Evolutionary conservation across 495 filamentous ascomycete species (phyloP).

Genomic region (Tuber melanosporum): DNA sequence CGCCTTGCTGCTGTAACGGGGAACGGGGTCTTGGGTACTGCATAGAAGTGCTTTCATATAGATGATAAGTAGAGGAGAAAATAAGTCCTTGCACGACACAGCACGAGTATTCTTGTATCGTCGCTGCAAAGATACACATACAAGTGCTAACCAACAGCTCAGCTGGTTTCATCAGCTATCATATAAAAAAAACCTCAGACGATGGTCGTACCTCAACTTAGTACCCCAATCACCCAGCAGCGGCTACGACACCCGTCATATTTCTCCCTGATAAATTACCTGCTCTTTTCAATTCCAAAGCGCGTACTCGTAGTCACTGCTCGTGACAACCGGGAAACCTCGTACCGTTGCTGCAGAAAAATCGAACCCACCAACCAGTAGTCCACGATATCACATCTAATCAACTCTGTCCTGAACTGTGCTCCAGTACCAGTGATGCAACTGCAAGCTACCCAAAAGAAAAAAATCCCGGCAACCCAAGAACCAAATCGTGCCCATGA

Average conservation of each 20-base stretch:
- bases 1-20: neutral
- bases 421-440: neutral
- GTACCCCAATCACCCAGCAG: neutral
- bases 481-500: neutral
- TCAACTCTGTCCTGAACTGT: too few species aligned
- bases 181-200: neutral
- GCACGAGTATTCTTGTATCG: neutral
- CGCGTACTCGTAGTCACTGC: neutral
- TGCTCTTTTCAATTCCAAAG: neutral
- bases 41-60: neutral
- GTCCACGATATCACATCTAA: neutral
- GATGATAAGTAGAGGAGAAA: neutral
- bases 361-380: neutral
- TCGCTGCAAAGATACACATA: neutral
- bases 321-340: neutral
- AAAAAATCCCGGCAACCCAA: neutral
- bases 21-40: neutral
- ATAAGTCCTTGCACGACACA: neutral
- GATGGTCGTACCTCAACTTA: neutral
- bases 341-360: neutral
- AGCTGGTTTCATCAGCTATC: neutral
- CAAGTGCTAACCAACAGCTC: neutral
- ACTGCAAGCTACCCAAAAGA: neutral
- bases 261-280: neutral
- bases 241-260: neutral